Evolutionary conservation across 768 basidiomycete genomes (phyloP), one percentile per base, ranked within the genome.

Genomic region (Auriscalpium vulgare): DNA sequence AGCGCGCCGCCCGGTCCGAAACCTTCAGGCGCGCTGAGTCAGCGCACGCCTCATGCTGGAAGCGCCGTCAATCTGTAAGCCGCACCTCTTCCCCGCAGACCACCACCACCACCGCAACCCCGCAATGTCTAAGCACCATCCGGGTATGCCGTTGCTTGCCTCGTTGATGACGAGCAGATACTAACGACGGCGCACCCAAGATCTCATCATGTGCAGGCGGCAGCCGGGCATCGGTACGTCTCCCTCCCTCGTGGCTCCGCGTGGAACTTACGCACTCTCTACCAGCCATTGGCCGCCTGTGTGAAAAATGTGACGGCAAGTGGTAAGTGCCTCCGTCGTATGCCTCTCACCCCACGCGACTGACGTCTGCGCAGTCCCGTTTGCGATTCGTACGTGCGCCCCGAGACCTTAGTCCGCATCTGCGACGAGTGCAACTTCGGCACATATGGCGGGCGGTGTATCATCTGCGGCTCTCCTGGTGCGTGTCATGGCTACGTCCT

Each of bases 371-470:
- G 9, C 55, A 99, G 95, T 70, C 95, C 95, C 9, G 91, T 97
- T 47, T 99, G 95, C 75, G 95, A 99, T 75, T 97, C 95, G 55
- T 98, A 98, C 74, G 97, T 99, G 60, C 84, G 97, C 64, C 97
- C 97, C 65, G 95, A 95, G 74, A 98, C 95, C 21, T 80, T 98
- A 61, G 97, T 98, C 56, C 84, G 95, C 60, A 97, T 97, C 63
- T 99, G 97, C 71, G 97, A 99, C 69, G 97, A 99, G 75, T 99
- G 97, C 73, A 98, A 98, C 72, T 99, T 98, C 74, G 91, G 94
- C 63, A 95, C 93, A 47, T 97, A 97, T 68, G 94, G 97, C 21
- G 95, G 95, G 50, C 80, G 94, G 61, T 99, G 97, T 69, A 98
- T 97, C 72, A 97, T 98, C 59, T 99, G 97, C 63, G 92, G 94